Evolutionary conservation across 352 stramenopile species (phyloP).

Genomic region (Globisporangium carolinianum): DNA sequence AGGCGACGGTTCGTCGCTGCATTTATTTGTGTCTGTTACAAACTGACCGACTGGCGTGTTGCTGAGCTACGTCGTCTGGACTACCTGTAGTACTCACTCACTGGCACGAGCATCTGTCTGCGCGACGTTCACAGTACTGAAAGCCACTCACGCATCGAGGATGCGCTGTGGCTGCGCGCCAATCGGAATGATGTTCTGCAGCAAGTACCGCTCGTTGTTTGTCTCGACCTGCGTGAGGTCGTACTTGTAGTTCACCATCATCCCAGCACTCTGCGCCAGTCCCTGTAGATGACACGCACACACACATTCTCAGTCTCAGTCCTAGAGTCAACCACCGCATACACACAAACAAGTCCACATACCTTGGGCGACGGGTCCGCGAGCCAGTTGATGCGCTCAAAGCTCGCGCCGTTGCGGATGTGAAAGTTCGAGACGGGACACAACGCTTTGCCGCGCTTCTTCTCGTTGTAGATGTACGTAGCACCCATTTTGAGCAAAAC

Average conservation of each 20-base stretch:
- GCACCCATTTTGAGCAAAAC: slow-evolving; percentile 60
- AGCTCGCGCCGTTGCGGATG: slow-evolving; percentile 80
- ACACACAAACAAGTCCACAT: background rate
- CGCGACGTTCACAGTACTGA: too few species aligned
- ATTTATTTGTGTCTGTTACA: too few species aligned
- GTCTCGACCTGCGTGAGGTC: slow-evolving; percentile 58
- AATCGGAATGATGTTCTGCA: slow-evolving; percentile 72
- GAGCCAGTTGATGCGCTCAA: slow-evolving; percentile 83
- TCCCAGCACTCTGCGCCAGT: slow-evolving; percentile 58
- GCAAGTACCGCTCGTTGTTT: slow-evolving; percentile 82
- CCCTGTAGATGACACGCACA: slow-evolving; percentile 22
- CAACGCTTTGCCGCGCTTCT: slow-evolving; percentile 79
- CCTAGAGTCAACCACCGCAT: background rate
- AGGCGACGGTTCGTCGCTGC: too few species aligned
- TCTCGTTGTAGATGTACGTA: slow-evolving; percentile 71
- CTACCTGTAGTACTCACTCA: too few species aligned
- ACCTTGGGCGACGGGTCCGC: slow-evolving; percentile 74
- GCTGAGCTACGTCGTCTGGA: too few species aligned
- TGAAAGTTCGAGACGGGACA: slow-evolving; percentile 83
- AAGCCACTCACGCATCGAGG: slow-evolving; percentile 12
- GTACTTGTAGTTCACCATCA: slow-evolving; percentile 89
- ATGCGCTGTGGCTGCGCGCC: slow-evolving; percentile 57
- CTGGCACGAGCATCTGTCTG: too few species aligned
- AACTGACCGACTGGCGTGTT: too few species aligned
- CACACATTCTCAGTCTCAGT: background rate